Conservation (phyloP, 805 yeast species). For the Saccharomycopsis fibuligera region DNA sequence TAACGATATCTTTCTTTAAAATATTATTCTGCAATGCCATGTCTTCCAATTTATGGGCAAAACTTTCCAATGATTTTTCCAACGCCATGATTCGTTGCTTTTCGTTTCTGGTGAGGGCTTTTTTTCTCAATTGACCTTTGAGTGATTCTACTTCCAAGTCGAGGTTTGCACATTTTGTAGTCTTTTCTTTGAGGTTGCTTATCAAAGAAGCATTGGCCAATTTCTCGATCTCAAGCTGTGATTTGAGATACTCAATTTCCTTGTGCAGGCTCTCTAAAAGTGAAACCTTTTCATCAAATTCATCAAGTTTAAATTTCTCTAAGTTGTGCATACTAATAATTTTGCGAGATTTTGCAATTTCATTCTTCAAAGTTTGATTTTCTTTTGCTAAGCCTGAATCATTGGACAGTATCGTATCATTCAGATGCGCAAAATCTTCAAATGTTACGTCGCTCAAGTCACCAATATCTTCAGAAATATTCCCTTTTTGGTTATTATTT, state of each 20-base stretch:
- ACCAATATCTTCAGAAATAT: not conserved
- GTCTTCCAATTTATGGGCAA: conserved; percentile 53
- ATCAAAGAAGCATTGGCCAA: conserved; percentile 19
- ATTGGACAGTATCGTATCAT: not conserved
- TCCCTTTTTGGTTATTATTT: not conserved
- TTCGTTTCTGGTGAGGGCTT: conserved; percentile 29
- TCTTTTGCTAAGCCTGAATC: conserved; percentile 1
- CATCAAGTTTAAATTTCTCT: not conserved
- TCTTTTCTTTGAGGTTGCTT: conserved; percentile 26
- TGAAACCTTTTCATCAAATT: conserved; percentile 1
- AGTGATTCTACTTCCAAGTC: conserved; percentile 38
- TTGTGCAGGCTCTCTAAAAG: no score
- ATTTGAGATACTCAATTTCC: conserved; percentile 14
- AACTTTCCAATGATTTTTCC: conserved; percentile 51
- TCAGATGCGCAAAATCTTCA: not conserved
- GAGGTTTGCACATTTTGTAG: conserved; percentile 27
- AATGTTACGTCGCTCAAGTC: not conserved
- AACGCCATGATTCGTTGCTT: conserved; percentile 46
- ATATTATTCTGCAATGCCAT: conserved; percentile 55
- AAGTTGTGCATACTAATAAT: not conserved
- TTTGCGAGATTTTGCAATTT: not conserved
- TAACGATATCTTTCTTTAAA: conserved; percentile 48
- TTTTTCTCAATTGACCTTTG: conserved; percentile 29
- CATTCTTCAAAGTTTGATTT: conserved; percentile 2
- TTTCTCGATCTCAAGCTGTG: conserved; percentile 19